Base-by-base conservation (phyloP, 805 yeast species). In the Sugiyamaella valdiviana region DNA sequence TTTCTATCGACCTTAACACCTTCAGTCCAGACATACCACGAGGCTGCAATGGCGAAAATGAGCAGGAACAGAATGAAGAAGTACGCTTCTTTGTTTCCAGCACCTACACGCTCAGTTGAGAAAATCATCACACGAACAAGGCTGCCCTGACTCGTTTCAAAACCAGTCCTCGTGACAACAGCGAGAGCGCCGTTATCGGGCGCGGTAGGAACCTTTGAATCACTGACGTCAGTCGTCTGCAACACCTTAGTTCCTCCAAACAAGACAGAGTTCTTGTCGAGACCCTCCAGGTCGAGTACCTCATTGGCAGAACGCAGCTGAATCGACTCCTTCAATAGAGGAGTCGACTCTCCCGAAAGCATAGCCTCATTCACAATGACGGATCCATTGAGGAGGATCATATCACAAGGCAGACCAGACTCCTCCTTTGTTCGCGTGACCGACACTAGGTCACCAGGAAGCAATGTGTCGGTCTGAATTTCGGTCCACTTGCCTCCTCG, bases 291-390 rank as follows among this genome's bases (percentile, higher is more conserved):
- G 54, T 85, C 85, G 55, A 89, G 72, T 6, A 56, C 57, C 49
- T 86, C 96, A 16, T 75, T 68, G 26, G 73, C 69, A 22, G 95
- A 95, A 69, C 99, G 85, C 57, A 86, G 77, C 55, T 79, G 80
- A 55, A 90, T 79, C 2, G 96, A 85, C 68, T 93, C 99, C 63
- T 93, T 93, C 63, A 93, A 79, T 58, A 93, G 73, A 5, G 99
- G 99, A 39, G 99, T 93, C 5, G 97, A 89, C 71, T 93, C 99
- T 66, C 99, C 99, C 4, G 96, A 87, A 49, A 93, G 80, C 99
- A 93, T 93, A 20, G 99, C 99, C 74, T 93, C 99, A 64, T 93
- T 93, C 41, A 93, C 95, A 63, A 93, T 93, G 56, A 95, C 93
- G 16, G 95, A 77, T 45, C 99, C 99, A 59, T 83, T 90, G 45